These are phyloP conservation scores for Byssochlamys sp. DNA, from an alignment of 2,329 filamentous ascomycete genomes.

Conservation along the genomic window DNA sequence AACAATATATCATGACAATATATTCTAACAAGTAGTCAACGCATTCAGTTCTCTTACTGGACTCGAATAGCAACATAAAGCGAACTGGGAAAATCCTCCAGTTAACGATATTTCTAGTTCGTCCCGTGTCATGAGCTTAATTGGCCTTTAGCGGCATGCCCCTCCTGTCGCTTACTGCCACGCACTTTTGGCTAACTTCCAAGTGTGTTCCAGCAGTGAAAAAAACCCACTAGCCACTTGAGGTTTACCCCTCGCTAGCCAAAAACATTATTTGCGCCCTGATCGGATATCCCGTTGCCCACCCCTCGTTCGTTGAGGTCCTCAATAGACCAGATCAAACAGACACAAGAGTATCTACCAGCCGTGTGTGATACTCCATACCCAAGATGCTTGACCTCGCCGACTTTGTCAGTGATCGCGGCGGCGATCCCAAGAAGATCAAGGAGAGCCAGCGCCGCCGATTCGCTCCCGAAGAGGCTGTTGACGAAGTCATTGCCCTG, in stretches of 20 bases:
- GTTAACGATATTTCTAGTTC: too few relatives aligned
- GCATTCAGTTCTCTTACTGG: too few relatives aligned
- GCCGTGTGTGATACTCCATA: background rate
- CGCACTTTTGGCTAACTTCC: background rate
- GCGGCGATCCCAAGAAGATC: slow-evolving; percentile 83
- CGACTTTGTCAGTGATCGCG: slow-evolving; percentile 75
- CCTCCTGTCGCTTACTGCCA: background rate
- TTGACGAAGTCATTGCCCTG: slow-evolving; percentile 80
- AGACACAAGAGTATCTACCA: background rate
- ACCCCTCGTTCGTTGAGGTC: background rate
- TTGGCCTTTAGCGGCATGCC: background rate
- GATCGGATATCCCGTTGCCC: background rate
- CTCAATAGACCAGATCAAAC: background rate
- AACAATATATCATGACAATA: too few relatives aligned
- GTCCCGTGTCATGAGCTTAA: background rate
- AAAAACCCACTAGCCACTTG: background rate
- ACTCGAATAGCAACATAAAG: too few relatives aligned
- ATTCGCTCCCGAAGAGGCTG: slow-evolving; percentile 67
- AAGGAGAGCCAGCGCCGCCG: slow-evolving; percentile 81
- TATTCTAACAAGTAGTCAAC: too few relatives aligned
- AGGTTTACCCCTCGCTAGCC: background rate
- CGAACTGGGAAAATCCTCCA: too few relatives aligned
- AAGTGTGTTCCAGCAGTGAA: background rate
- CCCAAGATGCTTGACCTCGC: slow-evolving; percentile 61
- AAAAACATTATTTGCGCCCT: background rate